These are phyloP conservation scores for Eimeria praecox DNA, from an alignment of 169 alveolate genomes.

Conservation along the genomic window DNA sequence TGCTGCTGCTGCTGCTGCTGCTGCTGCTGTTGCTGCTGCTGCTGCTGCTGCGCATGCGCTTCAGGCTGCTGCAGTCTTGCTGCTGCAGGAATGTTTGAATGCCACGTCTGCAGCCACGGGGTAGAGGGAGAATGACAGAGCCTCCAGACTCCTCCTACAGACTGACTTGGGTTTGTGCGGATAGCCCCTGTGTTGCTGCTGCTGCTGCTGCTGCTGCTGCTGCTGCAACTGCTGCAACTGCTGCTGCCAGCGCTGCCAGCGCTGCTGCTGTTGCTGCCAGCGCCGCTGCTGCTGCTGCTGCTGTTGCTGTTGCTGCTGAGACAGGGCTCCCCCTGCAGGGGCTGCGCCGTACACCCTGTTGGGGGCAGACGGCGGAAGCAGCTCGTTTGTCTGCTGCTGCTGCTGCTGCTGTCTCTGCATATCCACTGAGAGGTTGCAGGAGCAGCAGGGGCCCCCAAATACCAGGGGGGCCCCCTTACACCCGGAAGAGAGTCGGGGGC, in stretches of 20 bases:
- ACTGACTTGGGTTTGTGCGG: not conserved
- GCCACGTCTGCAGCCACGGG: not conserved
- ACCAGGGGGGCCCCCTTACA: too few species aligned
- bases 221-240: constrained; percentile 3
- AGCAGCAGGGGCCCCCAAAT: too few species aligned
- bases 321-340: not conserved
- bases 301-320: not conserved
- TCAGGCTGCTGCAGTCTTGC: constrained; percentile 2
- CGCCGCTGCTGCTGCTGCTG: not conserved
- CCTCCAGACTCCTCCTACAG: not conserved
- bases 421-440: too few species aligned
- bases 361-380: not conserved
- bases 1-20: not conserved
- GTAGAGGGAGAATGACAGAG: not conserved
- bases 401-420: too few species aligned
- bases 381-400: too few species aligned
- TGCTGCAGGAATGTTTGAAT: not conserved
- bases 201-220: not conserved
- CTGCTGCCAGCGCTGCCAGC: not conserved
- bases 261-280: not conserved
- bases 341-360: not conserved
- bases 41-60: too few species aligned
- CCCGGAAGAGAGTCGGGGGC: not conserved
- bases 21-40: not conserved
- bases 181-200: not conserved